phyloP scores from a whole-genome alignment of 192 early-diverging fungal genomes.

The Backusella australiensis region DNA sequence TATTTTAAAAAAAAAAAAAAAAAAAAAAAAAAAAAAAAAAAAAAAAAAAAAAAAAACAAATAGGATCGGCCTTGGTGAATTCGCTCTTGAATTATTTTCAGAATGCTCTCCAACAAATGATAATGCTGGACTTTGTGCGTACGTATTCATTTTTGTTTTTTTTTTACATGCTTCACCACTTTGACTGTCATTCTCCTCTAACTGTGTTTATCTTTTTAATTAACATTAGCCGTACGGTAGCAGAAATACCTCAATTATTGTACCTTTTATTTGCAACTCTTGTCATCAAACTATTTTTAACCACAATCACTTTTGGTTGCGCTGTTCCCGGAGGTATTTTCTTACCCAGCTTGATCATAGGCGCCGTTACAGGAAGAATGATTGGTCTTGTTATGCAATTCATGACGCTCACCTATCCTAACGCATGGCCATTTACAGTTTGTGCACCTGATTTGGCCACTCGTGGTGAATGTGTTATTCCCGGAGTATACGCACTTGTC shows the following conservation, averaged over 20 bases:
- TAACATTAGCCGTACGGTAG: constrained; percentile 23
- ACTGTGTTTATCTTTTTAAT: neutral
- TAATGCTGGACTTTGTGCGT: constrained; percentile 55
- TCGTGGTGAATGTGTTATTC: constrained; percentile 73
- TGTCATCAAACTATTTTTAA: constrained; percentile 58
- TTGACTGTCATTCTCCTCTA: neutral
- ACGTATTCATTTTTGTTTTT: constrained; percentile 11
- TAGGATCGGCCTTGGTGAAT: constrained; percentile 78
- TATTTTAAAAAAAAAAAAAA: too few species aligned
- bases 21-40: too few species aligned
- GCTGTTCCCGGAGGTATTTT: constrained; percentile 86
- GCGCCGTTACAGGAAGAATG: constrained; percentile 87
- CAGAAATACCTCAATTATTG: constrained; percentile 41
- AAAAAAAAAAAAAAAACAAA: neutral
- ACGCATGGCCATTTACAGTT: constrained; percentile 65
- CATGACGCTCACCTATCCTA: constrained; percentile 54
- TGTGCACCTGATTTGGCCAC: constrained; percentile 70
- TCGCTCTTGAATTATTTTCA: constrained; percentile 84
- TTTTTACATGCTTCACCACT: neutral
- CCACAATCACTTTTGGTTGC: constrained; percentile 66
- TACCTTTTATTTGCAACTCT: constrained; percentile 59
- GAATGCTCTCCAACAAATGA: constrained; percentile 69
- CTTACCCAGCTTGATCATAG: constrained; percentile 91
- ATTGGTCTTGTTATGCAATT: constrained; percentile 78
- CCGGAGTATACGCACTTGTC: constrained; percentile 92